These are phyloP conservation scores for Saccharomycopsis sp. DNA, from an alignment of 805 yeast genomes.

Conservation along the genomic window DNA sequence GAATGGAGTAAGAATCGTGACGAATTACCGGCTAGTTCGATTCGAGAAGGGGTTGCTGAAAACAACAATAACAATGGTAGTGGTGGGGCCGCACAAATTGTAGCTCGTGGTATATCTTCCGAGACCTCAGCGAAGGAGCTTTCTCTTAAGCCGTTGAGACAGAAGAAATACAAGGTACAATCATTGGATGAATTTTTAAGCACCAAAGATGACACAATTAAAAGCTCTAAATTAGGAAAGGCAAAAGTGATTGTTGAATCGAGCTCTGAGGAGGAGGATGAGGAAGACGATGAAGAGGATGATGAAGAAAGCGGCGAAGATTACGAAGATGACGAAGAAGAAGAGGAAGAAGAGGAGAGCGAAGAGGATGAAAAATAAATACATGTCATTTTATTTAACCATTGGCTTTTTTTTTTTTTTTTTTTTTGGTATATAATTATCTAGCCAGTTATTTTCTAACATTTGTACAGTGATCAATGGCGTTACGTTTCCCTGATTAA, in stretches of 20 bases:
- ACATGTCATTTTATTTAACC: too few relatives aligned
- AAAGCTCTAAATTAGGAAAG: neutral
- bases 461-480: too few relatives aligned
- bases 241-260: neutral
- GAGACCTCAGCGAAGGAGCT: neutral
- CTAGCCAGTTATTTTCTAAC: too few relatives aligned
- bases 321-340: neutral
- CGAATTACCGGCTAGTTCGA: conserved; percentile 5
- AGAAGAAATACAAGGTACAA: conserved; percentile 10
- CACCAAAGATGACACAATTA: conserved; percentile 7
- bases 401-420: too few relatives aligned
- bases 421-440: too few relatives aligned
- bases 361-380: too few relatives aligned
- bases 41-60: conserved; percentile 5
- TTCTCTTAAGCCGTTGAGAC: neutral
- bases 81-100: neutral
- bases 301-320: neutral
- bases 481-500: too few relatives aligned
- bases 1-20: conserved; percentile 7
- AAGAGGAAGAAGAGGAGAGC: conserved; percentile 1
- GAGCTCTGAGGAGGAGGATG: neutral
- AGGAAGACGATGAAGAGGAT: neutral
- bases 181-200: conserved; percentile 18
- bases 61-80: neutral
- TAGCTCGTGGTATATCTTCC: conserved; percentile 2